Evolutionary conservation across 2,329 filamentous ascomycete genomes (phyloP), one percentile per base, ranked within the genome.

Genomic region (Verticillium zaregamsianum): DNA sequence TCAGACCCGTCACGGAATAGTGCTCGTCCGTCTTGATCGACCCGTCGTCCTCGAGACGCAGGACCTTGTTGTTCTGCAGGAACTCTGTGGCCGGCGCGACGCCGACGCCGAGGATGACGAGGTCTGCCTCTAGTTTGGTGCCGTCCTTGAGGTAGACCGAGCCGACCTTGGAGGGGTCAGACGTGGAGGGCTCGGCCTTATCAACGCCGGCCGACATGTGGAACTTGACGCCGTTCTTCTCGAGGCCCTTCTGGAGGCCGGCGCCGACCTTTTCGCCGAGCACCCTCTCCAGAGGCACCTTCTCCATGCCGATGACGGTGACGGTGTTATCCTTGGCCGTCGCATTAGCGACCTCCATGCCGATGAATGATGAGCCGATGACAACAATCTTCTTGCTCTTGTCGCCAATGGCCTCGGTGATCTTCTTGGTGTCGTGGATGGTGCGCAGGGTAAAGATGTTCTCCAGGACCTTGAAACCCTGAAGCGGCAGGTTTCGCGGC

Each of bases 321-420:
- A 99, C 93, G 9, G 88, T 79, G 73, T 99, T 96, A 69, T 90
- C 90, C 68, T 90, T 90, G 55, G 85, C 78, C 0, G 90, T 88
- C 0, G 96, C 89, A 66, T 93, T 95, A 64, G 91, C 94, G n/a
- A 96, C 86, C 76, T 99, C 95, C 91, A 99, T 96, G 49, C 95
- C 95, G 71, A 99, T 99, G 76, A 99, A 99, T 0, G 92, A 96
- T 63, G 90, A 94, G 49, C 95, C 95, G 60, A 99, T 82, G 15
- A 99, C 83, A 56, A 97, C 92, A 67, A 99, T 87, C 76, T 97
- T 97, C 83, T 97, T 97, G 63, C 87, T 87, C 71, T 91, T 90
- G 57, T 91, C 86, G 33, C 92, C 92, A 56, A 96, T 90, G 7
- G 92, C 92, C 1, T 80, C 82, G 31, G 92, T 82, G 66, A 99